Conservation (phyloP, 2,329 filamentous ascomycete species). For the Paecilomyces fulvus region DNA sequence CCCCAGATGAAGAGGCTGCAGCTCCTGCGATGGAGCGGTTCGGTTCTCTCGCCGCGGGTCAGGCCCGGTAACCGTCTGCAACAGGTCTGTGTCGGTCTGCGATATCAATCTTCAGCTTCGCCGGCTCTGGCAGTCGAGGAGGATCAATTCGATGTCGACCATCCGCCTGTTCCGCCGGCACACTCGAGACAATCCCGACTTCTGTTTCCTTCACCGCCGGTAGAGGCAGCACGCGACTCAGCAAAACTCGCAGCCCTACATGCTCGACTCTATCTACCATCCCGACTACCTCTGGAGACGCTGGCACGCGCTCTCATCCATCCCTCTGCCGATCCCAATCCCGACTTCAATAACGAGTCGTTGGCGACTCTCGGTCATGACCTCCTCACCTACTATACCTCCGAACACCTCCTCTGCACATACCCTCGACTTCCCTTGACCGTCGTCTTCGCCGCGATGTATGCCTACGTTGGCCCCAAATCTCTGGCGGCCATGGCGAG, state of each 20-base stretch:
- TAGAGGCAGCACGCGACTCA: conserved; percentile 58
- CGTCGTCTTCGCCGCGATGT: conserved; percentile 79
- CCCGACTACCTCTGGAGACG: conserved; percentile 74
- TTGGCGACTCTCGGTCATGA: conserved; percentile 73
- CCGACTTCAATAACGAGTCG: conserved; percentile 79
- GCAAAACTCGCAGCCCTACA: conserved; percentile 90
- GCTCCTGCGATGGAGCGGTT: conserved; percentile 45
- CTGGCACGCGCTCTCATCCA: conserved; percentile 81
- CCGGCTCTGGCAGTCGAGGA: conserved; percentile 17
- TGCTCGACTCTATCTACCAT: conserved; percentile 73
- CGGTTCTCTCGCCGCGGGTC: conserved; percentile 40
- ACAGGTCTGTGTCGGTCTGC: conserved; percentile 25
- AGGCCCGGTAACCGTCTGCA: conserved; percentile 31
- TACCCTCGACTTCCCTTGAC: conserved; percentile 85
- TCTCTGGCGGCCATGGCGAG: conserved; percentile 64
- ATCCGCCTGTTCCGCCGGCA: conserved; percentile 16
- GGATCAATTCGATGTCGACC: conserved; percentile 19
- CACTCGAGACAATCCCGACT: conserved; percentile 26
- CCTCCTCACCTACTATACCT: conserved; percentile 78
- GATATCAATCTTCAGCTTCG: conserved; percentile 35
- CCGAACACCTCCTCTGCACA: conserved; percentile 78
- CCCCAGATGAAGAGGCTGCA: conserved; percentile 43
- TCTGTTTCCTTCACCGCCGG: conserved; percentile 62
- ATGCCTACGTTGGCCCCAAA: conserved; percentile 69
- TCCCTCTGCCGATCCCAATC: conserved; percentile 69